A percentile compares a stretch with the other conserved stretches of the same genome.
Conservation (phyloP, 768 basidiomycete genomes). For the Boletus barrowsii region DNA sequence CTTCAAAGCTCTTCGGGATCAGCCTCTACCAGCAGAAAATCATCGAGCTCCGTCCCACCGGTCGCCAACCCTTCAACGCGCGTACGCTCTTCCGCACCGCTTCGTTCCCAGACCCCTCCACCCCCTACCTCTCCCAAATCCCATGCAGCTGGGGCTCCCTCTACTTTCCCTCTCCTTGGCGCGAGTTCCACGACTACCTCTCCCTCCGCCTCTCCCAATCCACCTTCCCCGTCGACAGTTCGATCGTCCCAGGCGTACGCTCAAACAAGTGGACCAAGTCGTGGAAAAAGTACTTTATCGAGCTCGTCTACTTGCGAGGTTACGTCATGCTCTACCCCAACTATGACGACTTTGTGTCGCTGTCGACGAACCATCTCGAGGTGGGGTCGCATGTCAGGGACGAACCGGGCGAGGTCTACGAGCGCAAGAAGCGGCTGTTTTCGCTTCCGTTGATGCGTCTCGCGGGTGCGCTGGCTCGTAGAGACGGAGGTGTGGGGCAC, state of each 20-base stretch:
- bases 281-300: constrained; percentile 91
- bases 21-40: constrained; percentile 87
- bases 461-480: constrained; percentile 12
- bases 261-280: constrained; percentile 80
- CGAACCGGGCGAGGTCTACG: constrained; percentile 42
- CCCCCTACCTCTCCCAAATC: constrained; percentile 81
- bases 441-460: constrained; percentile 65
- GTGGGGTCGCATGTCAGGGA: constrained; percentile 75
- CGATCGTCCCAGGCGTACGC: constrained; percentile 70
- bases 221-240: constrained; percentile 28
- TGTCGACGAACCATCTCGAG: constrained; percentile 92
- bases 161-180: constrained; percentile 89
- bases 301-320: constrained; percentile 75
- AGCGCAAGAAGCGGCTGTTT: constrained; percentile 62
- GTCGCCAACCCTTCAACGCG: constrained; percentile 67
- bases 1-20: constrained; percentile 65
- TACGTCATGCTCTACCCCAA: constrained; percentile 92
- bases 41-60: constrained; percentile 66
- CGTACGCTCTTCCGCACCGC: constrained; percentile 49
- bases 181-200: constrained; percentile 81
- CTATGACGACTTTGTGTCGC: constrained; percentile 62
- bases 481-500: constrained; percentile 4
- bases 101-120: constrained; percentile 41
- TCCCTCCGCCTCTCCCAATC: constrained; percentile 61
- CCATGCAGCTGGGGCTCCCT: constrained; percentile 92